Conservation (phyloP, 148 eudicot species). For the Fagopyrum tataricum region DNA sequence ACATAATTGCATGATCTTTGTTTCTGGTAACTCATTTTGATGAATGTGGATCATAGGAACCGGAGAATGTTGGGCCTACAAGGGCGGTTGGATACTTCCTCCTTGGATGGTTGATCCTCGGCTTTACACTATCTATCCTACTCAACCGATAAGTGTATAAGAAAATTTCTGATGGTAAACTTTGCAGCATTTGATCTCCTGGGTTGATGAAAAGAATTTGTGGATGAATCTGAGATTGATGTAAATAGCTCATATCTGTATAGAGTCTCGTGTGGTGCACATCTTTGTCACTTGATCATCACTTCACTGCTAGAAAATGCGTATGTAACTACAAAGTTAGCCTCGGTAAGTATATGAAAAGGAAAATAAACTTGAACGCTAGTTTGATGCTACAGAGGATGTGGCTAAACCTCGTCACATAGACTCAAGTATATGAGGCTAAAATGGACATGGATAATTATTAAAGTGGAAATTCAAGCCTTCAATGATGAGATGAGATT, state of each 20-base stretch:
- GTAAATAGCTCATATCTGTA: slow-evolving; percentile 5
- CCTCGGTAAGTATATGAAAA: no score
- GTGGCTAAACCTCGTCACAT: no score
- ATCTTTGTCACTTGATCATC: no score
- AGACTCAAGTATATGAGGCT: no score
- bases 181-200: background rate
- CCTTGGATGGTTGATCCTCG: slow-evolving; percentile 47
- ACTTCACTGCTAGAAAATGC: no score
- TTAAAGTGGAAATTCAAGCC: no score
- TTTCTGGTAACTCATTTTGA: background rate
- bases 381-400: no score
- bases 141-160: slow-evolving; percentile 28
- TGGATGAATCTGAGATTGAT: background rate
- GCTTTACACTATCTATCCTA: slow-evolving; percentile 28
- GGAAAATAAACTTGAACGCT: no score
- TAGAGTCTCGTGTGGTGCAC: background rate
- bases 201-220: background rate
- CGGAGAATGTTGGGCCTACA: slow-evolving; percentile 71
- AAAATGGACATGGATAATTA: no score
- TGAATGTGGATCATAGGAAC: slow-evolving; percentile 34
- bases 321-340: no score
- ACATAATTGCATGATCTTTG: background rate
- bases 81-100: slow-evolving; percentile 53
- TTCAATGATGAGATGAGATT: no score
- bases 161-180: background rate